A percentile compares a stretch with the other conserved stretches of the same genome.
Conservation (phyloP, 371 early-diverging fungal genomes). For the Basidiobolus meristosporus region DNA sequence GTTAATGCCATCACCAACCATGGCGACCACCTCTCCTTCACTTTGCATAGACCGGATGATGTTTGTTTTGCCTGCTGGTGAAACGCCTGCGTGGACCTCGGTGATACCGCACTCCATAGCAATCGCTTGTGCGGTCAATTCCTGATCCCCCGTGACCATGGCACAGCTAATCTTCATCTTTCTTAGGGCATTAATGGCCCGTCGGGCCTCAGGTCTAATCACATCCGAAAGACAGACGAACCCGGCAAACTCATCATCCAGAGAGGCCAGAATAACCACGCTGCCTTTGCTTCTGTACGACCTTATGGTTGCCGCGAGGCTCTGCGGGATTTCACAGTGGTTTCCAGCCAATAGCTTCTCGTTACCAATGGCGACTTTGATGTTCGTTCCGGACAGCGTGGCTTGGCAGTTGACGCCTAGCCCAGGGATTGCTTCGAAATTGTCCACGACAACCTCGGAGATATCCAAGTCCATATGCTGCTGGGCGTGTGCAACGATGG, state of each 20-base stretch:
- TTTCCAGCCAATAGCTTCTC: constrained; percentile 23
- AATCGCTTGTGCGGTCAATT: constrained; percentile 51
- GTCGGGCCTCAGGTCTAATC: constrained; percentile 57
- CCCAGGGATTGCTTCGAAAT: constrained; percentile 58
- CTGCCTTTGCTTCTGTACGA: constrained; percentile 37
- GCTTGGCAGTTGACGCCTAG: constrained; percentile 51
- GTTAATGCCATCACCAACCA: constrained; percentile 99
- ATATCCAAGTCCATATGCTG: constrained; percentile 12
- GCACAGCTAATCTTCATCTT: constrained; percentile 52
- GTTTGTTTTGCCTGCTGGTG: constrained; percentile 72
- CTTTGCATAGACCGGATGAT: constrained; percentile 44
- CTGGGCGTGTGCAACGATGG: constrained; percentile 41
- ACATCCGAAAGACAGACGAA: constrained; percentile 70
- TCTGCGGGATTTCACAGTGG: constrained; percentile 12
- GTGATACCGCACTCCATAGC: constrained; percentile 50
- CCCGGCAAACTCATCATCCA: constrained; percentile 41
- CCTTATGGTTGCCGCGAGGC: constrained; percentile 14
- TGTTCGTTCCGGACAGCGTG: constrained; percentile 3
- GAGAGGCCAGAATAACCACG: constrained; percentile 62
- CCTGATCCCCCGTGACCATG: constrained; percentile 91
- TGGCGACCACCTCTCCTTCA: constrained; percentile 41
- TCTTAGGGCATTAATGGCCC: constrained; percentile 45
- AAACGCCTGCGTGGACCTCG: constrained; percentile 78
- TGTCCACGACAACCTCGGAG: constrained; percentile 15
- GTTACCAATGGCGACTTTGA: constrained; percentile 57